Evolutionary conservation across 805 yeast genomes (phyloP), one percentile per base, ranked within the genome.

Genomic region (Candida vaughaniae): DNA sequence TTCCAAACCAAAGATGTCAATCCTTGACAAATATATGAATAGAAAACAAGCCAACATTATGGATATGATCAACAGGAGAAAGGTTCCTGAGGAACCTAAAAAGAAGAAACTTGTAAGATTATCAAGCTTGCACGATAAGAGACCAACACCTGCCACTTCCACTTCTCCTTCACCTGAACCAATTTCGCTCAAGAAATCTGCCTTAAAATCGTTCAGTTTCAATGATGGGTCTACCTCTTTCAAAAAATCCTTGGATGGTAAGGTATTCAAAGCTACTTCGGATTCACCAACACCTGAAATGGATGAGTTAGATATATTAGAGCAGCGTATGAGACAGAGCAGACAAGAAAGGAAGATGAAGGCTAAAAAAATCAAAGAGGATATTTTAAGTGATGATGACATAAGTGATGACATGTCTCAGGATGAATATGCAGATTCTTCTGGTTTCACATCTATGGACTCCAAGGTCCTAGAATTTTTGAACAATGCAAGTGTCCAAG

Each of bases 401-500:
- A 60, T 58, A 26, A 79, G 77, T 42, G 73, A 66, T 38, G 78
- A 69, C 14, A 58, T 69, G 50, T 78, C 77, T 14, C 75, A 66
- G 25, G 73, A 63, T 7, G 66, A 62, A 31, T 61, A 53, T 20
- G 58, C 51, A 19, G 53, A 45, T 9, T 28, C 31, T 29, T 61
- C 46, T n/a, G 72, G 73, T 1, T 44, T 65, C 22, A 68, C 73
- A 3, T 52, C 68, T 4, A 80, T 83, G 45, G 90, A 83, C 50
- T 69, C 69, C 11, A 80, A 86, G 41, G 77, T 88, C 17, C 62
- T 90, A 31, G 76, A 80, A 30, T 89, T 93, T 49, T 69, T 91
- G 45, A 93, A 93, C 59, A 75, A 78, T 9, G 91, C 95, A 1
- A 76, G 85, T 11, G 69, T 66, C 2, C 77, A 80, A 38, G 96